Conservation (phyloP, 225 moss, liverwort and hornwort species). For the Ulota crispa region DNA sequence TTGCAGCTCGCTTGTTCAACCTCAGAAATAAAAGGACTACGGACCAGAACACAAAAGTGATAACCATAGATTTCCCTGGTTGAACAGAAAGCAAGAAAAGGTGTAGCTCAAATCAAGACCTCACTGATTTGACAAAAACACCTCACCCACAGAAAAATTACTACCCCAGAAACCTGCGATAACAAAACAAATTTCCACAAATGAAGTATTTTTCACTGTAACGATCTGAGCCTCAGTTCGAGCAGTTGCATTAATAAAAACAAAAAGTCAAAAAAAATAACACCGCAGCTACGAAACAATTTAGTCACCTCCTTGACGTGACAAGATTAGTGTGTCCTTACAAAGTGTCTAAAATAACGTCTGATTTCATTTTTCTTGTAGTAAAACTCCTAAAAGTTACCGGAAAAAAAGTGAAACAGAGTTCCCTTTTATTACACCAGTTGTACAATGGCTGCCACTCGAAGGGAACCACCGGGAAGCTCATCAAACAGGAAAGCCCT, state of each 20-base stretch:
- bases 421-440: slow-evolving; percentile 19
- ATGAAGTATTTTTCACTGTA: background rate
- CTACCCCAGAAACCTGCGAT: background rate
- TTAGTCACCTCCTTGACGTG: background rate
- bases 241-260: slow-evolving; percentile 16
- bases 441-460: slow-evolving; percentile 46
- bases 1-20: too few species aligned
- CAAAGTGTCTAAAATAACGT: slow-evolving; percentile 7
- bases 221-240: background rate
- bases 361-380: background rate
- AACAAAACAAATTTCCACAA: too few species aligned
- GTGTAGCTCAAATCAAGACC: background rate
- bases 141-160: background rate
- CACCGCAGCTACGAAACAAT: background rate
- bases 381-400: too few species aligned
- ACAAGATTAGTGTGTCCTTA: background rate
- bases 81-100: background rate
- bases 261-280: background rate
- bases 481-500: slow-evolving; percentile 46
- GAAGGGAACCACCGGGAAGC: slow-evolving; percentile 36
- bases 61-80: background rate
- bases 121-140: background rate
- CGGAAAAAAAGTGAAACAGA: too few species aligned
- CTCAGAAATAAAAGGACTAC: background rate
- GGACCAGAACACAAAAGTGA: background rate